Percentiles rank a stretch among this genome's conserved stretches.
These are phyloP conservation scores for Trichosporon sp. DNA, from an alignment of 1,284 basidiomycete genomes.

Conservation along the genomic window DNA sequence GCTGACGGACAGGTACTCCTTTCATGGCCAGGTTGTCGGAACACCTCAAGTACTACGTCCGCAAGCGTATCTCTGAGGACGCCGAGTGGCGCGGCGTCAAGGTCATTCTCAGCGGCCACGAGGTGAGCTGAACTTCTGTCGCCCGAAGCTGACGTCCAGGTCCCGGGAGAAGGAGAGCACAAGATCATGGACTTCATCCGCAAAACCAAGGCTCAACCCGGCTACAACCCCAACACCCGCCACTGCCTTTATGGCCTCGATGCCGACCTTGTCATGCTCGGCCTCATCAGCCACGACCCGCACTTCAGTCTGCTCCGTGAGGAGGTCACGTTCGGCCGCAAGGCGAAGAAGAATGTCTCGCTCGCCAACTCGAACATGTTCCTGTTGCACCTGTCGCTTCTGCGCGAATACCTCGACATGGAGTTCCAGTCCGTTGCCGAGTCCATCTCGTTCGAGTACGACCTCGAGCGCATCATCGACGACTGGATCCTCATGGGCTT, in stretches of 20 bases:
- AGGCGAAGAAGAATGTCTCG: constrained; percentile 65
- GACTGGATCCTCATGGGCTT: constrained; percentile 96
- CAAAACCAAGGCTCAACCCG: constrained; percentile 84
- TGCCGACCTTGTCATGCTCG: constrained; percentile 98
- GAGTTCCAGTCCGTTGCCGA: constrained; percentile 68
- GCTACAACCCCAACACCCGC: constrained; percentile 63
- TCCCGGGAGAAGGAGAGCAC: constrained; percentile 98
- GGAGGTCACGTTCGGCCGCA: constrained; percentile 94
- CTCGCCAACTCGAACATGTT: constrained; percentile 89
- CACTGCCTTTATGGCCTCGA: constrained; percentile 98
- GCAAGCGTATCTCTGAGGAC: constrained; percentile 94
- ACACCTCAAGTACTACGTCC: constrained; percentile 92
- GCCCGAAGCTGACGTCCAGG: constrained; percentile 25
- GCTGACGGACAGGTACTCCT: constrained; percentile 63
- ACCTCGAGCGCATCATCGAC: constrained; percentile 89
- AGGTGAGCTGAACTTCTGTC: constrained; percentile 53
- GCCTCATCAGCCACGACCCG: constrained; percentile 92
- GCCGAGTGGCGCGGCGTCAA: constrained; percentile 87
- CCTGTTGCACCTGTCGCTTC: constrained; percentile 85
- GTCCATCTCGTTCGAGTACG: constrained; percentile 65
- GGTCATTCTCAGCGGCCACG: constrained; percentile 96
- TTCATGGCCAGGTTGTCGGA: constrained; percentile 91
- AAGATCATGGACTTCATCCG: constrained; percentile 99
- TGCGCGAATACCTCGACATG: constrained; percentile 94
- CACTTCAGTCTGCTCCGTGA: constrained; percentile 97